phyloP scores from a whole-genome alignment of 148 eudicot species.

The Chenopodium suecicum region DNA sequence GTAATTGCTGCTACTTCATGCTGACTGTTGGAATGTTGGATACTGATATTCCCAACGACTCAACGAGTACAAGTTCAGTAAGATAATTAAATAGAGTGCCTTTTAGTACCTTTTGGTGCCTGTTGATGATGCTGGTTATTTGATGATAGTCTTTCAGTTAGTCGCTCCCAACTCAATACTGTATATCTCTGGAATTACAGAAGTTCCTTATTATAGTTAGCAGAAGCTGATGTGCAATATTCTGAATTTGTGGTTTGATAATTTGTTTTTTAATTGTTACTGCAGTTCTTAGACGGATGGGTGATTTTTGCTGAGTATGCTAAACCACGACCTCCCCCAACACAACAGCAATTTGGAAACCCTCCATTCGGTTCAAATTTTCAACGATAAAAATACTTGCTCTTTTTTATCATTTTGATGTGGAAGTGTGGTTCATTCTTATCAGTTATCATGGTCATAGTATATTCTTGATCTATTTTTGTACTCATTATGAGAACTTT shows the following conservation, averaged over 20 bases:
- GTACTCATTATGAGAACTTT: neutral
- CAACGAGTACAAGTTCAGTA: neutral
- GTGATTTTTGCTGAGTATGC: slow-evolving; percentile 84
- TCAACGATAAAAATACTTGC: slow-evolving; percentile 14
- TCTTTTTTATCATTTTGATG: neutral
- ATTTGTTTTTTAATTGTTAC: neutral
- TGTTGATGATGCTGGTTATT: neutral
- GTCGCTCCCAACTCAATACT: no score
- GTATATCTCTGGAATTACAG: neutral
- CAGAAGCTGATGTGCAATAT: neutral
- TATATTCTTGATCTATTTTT: slow-evolving; percentile 6
- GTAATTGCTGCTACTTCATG: neutral
- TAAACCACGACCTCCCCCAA: slow-evolving; percentile 46
- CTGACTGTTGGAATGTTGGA: neutral
- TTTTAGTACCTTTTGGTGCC: neutral
- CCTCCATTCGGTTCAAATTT: slow-evolving; percentile 29
- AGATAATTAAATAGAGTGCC: neutral
- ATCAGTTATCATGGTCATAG: neutral
- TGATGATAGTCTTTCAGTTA: neutral
- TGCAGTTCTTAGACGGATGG: slow-evolving; percentile 91
- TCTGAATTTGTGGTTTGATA: neutral
- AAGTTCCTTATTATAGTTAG: neutral
- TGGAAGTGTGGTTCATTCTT: neutral
- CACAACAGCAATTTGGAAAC: slow-evolving; percentile 33
- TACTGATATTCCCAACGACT: neutral